Evolutionary conservation across 305 asterid species (phyloP), one percentile per base, ranked within the genome.

Genomic region (Fraxinus paxiana): DNA sequence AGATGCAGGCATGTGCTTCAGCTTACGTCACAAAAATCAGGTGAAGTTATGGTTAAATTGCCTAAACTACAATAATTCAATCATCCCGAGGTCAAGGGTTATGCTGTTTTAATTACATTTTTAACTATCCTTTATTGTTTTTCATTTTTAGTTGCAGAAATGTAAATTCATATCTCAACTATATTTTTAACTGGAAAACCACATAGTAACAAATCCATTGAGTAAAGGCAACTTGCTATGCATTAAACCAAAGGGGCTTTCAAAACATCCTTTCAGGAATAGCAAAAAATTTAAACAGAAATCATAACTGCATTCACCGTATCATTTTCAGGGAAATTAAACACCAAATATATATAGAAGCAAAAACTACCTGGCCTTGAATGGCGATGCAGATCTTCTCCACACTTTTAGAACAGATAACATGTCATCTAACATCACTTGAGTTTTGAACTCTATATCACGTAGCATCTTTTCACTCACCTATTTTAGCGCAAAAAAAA

Each of bases 381-480:
- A 83, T 83, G 93, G 88, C 75, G 88, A 84, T 65, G 88, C 86
- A 61, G 87, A 77, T 82, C 85, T 75, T 84, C 91, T 91, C 99
- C 99, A 94, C 79, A 84, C 85, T 82, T 83, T 84, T 78, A 94
- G 92, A 83, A 92, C 87, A 15, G 87, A 77, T 76, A 92, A 82
- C 86, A 91, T 88, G 84, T 92, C 98, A 82, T 88, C 93, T 71
- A 89, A 85, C 51, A 91, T 88, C 76, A 91, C 94, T 85, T 88
- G 87, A 79, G 92, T 88, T 89, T 91, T 96, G 65, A 96, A 87
- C 77, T 97, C 94, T 80, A 96, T 82, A 82, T 85, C 92, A 35
- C 88, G 88, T 71, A 91, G 82, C 90, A 96, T 87, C 87, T 90
- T 94, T 84, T 90, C 91, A 86, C 90, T 90, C 83, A 96, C 97